Conservation (phyloP, 2,329 filamentous ascomycete genomes). For the Exophiala oligosperma region DNA sequence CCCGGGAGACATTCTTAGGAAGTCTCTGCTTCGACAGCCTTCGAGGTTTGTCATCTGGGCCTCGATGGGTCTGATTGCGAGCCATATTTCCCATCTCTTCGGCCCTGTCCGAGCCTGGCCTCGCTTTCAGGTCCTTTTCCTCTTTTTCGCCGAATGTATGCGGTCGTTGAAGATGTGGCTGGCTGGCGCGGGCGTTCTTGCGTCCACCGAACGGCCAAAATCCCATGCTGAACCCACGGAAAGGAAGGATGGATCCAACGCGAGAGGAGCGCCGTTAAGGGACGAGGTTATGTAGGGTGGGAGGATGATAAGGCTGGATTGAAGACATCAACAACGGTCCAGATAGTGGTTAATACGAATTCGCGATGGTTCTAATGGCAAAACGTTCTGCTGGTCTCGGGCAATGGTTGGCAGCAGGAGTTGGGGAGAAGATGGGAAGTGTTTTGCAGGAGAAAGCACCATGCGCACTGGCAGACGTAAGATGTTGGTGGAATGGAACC, state of each 20-base stretch:
- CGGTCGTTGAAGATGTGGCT: constrained; percentile 14
- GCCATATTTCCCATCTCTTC: constrained; percentile 20
- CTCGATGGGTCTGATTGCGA: constrained; percentile 8
- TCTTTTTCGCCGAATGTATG: constrained; percentile 19
- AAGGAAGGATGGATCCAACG: constrained; percentile 2
- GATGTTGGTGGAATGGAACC: neutral
- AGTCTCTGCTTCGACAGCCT: constrained; percentile 23
- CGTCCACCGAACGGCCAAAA: constrained; percentile 31
- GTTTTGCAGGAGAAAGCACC: constrained; percentile 9
- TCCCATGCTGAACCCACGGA: constrained; percentile 27
- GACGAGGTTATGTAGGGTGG: constrained; percentile 11
- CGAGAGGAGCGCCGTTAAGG: constrained; percentile 13
- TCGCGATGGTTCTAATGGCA: neutral
- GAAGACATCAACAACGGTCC: constrained; percentile 24
- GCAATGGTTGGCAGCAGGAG: neutral
- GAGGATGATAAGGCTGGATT: constrained; percentile 17
- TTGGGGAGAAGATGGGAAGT: constrained; percentile 7
- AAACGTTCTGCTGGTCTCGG: neutral
- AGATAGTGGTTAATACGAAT: constrained; percentile 2
- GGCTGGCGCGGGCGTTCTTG: constrained; percentile 25
- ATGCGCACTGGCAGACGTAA: constrained; percentile 17
- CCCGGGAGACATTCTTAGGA: constrained; percentile 11
- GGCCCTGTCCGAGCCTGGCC: constrained; percentile 2
- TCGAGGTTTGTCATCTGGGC: constrained; percentile 18
- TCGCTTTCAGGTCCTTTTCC: neutral